Conservation (phyloP, 2,329 filamentous ascomycete species). For the Xylariaceae sp. region DNA sequence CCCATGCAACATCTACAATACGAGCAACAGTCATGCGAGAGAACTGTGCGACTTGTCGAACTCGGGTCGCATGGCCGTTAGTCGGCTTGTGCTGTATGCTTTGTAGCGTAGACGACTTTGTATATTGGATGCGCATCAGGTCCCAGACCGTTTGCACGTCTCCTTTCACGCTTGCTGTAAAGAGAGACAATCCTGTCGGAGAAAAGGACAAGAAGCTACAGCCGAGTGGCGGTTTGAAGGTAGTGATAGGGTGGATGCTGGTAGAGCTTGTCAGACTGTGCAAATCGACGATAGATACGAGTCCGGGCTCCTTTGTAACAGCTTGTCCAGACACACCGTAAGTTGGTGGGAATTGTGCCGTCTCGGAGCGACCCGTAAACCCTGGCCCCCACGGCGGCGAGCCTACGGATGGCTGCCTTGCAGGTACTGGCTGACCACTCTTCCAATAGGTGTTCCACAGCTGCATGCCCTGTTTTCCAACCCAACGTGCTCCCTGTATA, state of each 20-base stretch:
- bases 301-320: conserved; percentile 59
- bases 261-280: conserved; percentile 50
- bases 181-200: conserved; percentile 65
- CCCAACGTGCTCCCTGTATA: conserved; percentile 68
- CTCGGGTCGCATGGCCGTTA: conserved; percentile 48
- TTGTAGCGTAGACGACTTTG: conserved; percentile 57
- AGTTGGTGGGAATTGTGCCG: conserved; percentile 65
- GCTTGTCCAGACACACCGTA: conserved; percentile 59
- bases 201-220: conserved; percentile 79
- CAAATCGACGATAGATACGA: conserved; percentile 71
- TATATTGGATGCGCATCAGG: conserved; percentile 60
- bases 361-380: conserved; percentile 43
- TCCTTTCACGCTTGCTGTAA: conserved; percentile 78
- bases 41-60: conserved; percentile 83
- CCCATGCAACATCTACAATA: conserved; percentile 88
- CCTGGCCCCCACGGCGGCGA: conserved; percentile 45
- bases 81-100: conserved; percentile 40
- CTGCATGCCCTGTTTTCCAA: conserved; percentile 70
- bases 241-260: conserved; percentile 59
- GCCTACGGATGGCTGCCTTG: conserved; percentile 40
- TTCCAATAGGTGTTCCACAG: conserved; percentile 81
- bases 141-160: conserved; percentile 81
- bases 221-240: conserved; percentile 65
- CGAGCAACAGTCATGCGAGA: conserved; percentile 87
- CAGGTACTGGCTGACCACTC: conserved; percentile 40